Conservation (phyloP, 495 filamentous ascomycete genomes). For the Delitschia confertaspora region DNA sequence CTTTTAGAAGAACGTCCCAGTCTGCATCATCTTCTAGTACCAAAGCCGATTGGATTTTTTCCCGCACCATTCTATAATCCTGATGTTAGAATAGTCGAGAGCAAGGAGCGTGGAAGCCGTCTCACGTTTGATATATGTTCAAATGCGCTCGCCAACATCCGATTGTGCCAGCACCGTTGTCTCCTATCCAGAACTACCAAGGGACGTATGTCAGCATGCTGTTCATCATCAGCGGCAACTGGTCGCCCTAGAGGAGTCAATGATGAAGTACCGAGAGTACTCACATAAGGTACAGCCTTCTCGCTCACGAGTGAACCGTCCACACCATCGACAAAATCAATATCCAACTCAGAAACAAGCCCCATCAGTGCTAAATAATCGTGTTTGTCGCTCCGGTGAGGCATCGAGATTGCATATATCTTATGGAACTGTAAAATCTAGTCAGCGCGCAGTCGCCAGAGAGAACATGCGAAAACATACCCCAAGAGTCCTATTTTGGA, state of each 20-base stretch:
- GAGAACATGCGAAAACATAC: neutral
- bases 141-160: constrained; percentile 18
- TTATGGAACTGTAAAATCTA: constrained; percentile 14
- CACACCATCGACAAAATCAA: constrained; percentile 14
- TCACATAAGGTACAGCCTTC: neutral
- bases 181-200: constrained; percentile 2
- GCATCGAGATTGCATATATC: constrained; percentile 17
- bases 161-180: neutral
- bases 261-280: too few relatives aligned
- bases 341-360: constrained; percentile 5
- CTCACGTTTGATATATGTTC: constrained; percentile 9
- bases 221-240: too few relatives aligned
- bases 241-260: too few relatives aligned
- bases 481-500: constrained; percentile 12
- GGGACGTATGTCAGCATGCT: neutral
- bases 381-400: constrained; percentile 10
- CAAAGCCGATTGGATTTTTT: constrained; percentile 13
- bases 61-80: constrained; percentile 5
- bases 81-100: neutral
- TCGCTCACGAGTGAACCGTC: constrained; percentile 8
- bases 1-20: constrained; percentile 13
- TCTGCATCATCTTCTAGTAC: constrained; percentile 21
- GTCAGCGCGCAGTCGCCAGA: neutral
- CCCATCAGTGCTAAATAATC: constrained; percentile 10
- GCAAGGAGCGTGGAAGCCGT: neutral